Evolutionary conservation across 805 yeast genomes (phyloP), one percentile per base, ranked within the genome.

Genomic region (Metschnikowia colocasiae): DNA sequence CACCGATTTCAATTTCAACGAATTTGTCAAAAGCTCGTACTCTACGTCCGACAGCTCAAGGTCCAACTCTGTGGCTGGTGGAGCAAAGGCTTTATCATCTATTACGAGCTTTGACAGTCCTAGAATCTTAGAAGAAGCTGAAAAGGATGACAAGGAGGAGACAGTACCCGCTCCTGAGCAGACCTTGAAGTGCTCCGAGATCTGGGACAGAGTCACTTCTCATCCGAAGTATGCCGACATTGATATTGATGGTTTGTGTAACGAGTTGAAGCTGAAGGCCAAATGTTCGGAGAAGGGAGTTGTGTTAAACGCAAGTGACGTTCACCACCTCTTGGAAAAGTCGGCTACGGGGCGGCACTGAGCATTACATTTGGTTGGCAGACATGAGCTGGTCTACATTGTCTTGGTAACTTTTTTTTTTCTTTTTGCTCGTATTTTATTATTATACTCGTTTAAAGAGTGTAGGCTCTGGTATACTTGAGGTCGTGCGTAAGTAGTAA

Each of bases 251-350:
- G 95, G 96, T 2, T 76, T 94, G 63, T 94, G 99, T 75, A 63
- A 71, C 37, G 99, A 94, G 69, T 76, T 94, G 62, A 87, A 92
- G 67, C 68, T 83, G 32, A 94, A 92, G 76, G 99, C 98, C 9
- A 90, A 89, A 68, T 94, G 99, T 71, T 85, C 95, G 12, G 97
- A 92, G 61, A 71, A 76, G 46, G 99, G 99, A 15, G 97, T 86
- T 27, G 95, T 94, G 26, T 81, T 94, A 26, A 83, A 87, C 51
- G 84, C 85, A 47, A 69, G 75, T 31, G 97, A 92, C 61, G 92
- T 94, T 25, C 85, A 86, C 55, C 69, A 73, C 32, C 59, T 78
- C 44, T 59, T 80, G 33, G 74, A 71, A 41, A 56, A 54, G 36
- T 52, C 57, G 4, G 59, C 59, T 3, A 38, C 13, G 37, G 39